Conservation (phyloP, 495 filamentous ascomycete species). For the Articulospora tetracladia region DNA sequence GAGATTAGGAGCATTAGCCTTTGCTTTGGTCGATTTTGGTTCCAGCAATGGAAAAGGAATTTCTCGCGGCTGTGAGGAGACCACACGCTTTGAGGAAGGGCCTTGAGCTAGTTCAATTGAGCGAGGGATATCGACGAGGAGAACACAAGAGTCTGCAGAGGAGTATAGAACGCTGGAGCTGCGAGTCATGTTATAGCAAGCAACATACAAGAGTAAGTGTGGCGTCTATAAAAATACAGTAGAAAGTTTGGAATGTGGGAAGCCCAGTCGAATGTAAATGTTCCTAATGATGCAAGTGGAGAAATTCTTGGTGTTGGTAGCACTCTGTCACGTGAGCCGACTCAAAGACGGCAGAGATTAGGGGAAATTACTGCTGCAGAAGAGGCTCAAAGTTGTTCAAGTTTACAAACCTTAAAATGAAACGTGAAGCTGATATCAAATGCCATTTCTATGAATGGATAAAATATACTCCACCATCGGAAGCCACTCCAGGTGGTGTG, state of each 20-base stretch:
- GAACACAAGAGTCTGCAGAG: slow-evolving; percentile 5
- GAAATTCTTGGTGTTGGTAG: too few relatives aligned
- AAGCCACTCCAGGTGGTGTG: background rate
- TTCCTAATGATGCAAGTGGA: too few relatives aligned
- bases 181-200: too few relatives aligned
- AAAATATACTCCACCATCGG: background rate
- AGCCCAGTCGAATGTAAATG: too few relatives aligned
- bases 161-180: slow-evolving; percentile 21
- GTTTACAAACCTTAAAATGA: background rate
- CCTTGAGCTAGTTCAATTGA: slow-evolving; percentile 26
- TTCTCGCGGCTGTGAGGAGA: slow-evolving; percentile 16
- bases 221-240: too few relatives aligned
- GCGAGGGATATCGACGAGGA: slow-evolving; percentile 24
- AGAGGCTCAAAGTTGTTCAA: too few relatives aligned
- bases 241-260: too few relatives aligned
- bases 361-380: too few relatives aligned
- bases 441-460: background rate
- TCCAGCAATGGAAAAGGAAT: slow-evolving; percentile 21
- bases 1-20: background rate
- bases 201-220: too few relatives aligned
- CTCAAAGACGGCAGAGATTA: too few relatives aligned
- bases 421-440: background rate
- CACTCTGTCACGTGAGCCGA: too few relatives aligned
- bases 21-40: slow-evolving; percentile 24
- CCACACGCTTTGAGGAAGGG: background rate